phyloP scores from a whole-genome alignment of 306 rosid genomes.

The Fragaria vesca region DNA sequence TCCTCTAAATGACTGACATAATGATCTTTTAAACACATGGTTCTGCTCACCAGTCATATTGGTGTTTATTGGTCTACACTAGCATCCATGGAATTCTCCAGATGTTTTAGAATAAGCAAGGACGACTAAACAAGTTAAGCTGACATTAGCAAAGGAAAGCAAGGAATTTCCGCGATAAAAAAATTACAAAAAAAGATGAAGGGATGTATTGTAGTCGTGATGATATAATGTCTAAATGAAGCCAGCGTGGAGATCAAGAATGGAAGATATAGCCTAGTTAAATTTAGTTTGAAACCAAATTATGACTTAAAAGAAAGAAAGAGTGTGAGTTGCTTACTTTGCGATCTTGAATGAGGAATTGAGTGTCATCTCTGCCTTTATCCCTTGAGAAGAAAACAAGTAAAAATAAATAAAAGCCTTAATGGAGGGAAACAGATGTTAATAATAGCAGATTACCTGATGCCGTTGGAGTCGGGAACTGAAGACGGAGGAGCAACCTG shows the following conservation, averaged over 20 bases:
- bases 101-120: not conserved
- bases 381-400: slow-evolving; percentile 42
- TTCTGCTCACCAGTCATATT: not conserved
- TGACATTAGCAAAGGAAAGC: not conserved
- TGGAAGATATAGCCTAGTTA: no score
- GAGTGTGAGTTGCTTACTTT: slow-evolving; percentile 49
- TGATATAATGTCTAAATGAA: no score
- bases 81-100: not conserved
- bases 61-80: not conserved
- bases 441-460: slow-evolving; percentile 42
- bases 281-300: not conserved
- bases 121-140: not conserved
- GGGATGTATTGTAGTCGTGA: no score
- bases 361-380: slow-evolving; percentile 53
- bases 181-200: no score
- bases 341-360: slow-evolving; percentile 47
- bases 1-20: no score
- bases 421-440: not conserved
- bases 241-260: no score
- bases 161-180: not conserved
- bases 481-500: slow-evolving; percentile 54
- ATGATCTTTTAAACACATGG: not conserved
- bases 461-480: slow-evolving; percentile 52
- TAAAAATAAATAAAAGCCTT: not conserved
- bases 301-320: not conserved